Base-by-base conservation (phyloP, 2,329 filamentous ascomycete species). In the Colletotrichum godetiae region DNA sequence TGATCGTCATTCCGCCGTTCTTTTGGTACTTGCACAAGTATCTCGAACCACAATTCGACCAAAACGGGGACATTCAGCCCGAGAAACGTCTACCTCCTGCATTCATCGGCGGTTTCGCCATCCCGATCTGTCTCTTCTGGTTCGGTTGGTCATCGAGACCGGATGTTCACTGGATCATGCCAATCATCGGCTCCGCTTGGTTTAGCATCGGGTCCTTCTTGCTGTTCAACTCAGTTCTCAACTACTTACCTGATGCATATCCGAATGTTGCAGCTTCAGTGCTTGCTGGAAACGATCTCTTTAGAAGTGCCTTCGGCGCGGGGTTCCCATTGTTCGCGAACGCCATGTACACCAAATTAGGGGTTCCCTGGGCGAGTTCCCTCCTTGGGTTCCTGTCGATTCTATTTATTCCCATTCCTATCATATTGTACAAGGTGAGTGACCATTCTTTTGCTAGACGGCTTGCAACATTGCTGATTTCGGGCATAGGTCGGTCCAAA, bases 91-190 rank as follows among this genome's bases (percentile, higher is more conserved):
- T 78, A 0, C 71, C 75, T 12, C 76, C 77, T 1, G 77, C 69
- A 0, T 63, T 78, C 12, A 19, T 73, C 31, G 92, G 93, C 27
- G 90, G 88, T 0, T 83, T 92, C 64, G 82, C 93, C 4, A 91
- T 94, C 24, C 91, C 92, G 7, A 84, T 92, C 73, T 91, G 91
- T 11, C 80, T 94, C 0, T 93, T 94, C 79, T 90, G 92, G 76
- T 94, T 94, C 80, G 91, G 87, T 5, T 94, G 92, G 91, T 93
- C 92, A 10, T 90, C 90, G 10, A 92, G 89, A 79, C 78, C 87
- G 24, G 85, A 80, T 72, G 87, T 93, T 69, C 88, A 91, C 82
- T 92, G 86, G 86, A 87, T 89, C 72, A 85, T 86, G 33, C 87
- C 88, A 12, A 87, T 89, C 68, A 87, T 91, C 78, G 89, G 86